A percentile compares a stretch with the other conserved stretches of the same genome.
Conservation (phyloP, 352 stramenopile species). For the Phytopythium montanum region DNA sequence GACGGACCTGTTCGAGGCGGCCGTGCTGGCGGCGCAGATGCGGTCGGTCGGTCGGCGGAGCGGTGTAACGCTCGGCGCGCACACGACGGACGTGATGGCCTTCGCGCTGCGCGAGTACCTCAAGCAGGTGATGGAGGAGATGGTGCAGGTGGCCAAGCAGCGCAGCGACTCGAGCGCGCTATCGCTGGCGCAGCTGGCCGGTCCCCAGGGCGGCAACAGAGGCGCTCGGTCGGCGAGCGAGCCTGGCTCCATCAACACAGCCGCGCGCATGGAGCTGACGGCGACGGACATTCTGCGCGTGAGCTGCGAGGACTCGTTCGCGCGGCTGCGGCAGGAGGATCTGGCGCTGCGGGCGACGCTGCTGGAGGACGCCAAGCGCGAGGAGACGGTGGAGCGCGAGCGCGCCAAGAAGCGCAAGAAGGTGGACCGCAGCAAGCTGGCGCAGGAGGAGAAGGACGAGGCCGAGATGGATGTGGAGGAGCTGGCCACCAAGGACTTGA, state of each 20-base stretch:
- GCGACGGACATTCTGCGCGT: slow-evolving; percentile 80
- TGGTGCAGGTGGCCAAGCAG: slow-evolving; percentile 80
- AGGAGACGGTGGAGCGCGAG: slow-evolving; percentile 75
- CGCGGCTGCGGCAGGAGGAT: slow-evolving; percentile 60
- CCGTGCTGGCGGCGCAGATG: slow-evolving; percentile 59
- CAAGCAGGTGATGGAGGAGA: slow-evolving; percentile 85
- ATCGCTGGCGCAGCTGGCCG: slow-evolving; percentile 39
- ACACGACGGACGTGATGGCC: slow-evolving; percentile 77
- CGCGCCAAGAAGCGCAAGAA: slow-evolving; percentile 86
- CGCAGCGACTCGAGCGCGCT: slow-evolving; percentile 52
- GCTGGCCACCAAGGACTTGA: slow-evolving; percentile 77
- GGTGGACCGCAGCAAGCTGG: slow-evolving; percentile 70
- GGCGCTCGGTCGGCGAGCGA: neutral
- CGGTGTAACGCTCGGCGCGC: slow-evolving; percentile 47
- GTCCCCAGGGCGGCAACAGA: slow-evolving; percentile 21
- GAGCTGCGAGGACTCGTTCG: slow-evolving; percentile 83
- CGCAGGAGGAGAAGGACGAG: slow-evolving; percentile 81
- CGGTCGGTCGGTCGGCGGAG: slow-evolving; percentile 34
- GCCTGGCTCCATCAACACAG: neutral
- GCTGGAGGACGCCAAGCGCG: slow-evolving; percentile 74
- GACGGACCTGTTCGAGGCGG: slow-evolving; percentile 80
- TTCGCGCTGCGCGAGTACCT: slow-evolving; percentile 83
- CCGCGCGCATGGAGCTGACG: slow-evolving; percentile 43
- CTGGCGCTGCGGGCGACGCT: slow-evolving; percentile 47
- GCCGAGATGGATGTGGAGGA: slow-evolving; percentile 86